Percentiles rank a stretch among this genome's conserved stretches.
phyloP scores from a whole-genome alignment of 2,329 filamentous ascomycete genomes.

The Scopulariopsis brevicaulis region DNA sequence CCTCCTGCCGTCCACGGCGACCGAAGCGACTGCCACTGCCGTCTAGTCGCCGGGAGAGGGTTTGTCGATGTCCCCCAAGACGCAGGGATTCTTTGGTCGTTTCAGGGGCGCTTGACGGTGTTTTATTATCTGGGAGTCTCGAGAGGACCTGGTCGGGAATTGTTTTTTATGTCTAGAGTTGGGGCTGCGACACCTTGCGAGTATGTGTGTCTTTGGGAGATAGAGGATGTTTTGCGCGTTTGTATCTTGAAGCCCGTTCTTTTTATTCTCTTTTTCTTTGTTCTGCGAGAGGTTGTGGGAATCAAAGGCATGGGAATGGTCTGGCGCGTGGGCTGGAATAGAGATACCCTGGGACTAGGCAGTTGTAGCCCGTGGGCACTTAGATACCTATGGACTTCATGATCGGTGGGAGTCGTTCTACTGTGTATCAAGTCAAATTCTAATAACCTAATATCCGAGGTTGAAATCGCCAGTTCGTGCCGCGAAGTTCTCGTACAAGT shows the following conservation, averaged over 20 bases:
- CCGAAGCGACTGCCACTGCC: not conserved
- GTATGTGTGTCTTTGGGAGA: not conserved
- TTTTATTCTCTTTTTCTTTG: not conserved
- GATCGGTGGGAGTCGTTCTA: too few species aligned
- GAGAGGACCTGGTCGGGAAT: not conserved
- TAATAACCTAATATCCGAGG: too few species aligned
- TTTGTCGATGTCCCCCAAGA: not conserved
- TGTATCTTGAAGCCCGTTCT: not conserved
- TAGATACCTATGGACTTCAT: not conserved
- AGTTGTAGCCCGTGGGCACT: not conserved
- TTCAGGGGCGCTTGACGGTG: not conserved
- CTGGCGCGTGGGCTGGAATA: not conserved
- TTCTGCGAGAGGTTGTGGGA: not conserved
- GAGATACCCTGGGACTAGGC: not conserved
- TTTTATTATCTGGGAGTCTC: not conserved
- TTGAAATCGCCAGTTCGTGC: too few species aligned
- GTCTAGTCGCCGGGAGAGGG: not conserved
- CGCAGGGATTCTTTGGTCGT: not conserved
- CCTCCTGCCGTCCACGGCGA: constrained; percentile 3
- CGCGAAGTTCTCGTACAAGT: too few species aligned
- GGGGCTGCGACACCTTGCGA: not conserved
- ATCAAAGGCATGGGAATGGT: not conserved
- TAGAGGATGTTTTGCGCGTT: not conserved
- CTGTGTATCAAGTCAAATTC: too few species aligned
- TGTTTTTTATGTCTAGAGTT: not conserved